Evolutionary conservation across 139 green algal genomes (phyloP).

Genomic region (Coelastrella sp.): DNA sequence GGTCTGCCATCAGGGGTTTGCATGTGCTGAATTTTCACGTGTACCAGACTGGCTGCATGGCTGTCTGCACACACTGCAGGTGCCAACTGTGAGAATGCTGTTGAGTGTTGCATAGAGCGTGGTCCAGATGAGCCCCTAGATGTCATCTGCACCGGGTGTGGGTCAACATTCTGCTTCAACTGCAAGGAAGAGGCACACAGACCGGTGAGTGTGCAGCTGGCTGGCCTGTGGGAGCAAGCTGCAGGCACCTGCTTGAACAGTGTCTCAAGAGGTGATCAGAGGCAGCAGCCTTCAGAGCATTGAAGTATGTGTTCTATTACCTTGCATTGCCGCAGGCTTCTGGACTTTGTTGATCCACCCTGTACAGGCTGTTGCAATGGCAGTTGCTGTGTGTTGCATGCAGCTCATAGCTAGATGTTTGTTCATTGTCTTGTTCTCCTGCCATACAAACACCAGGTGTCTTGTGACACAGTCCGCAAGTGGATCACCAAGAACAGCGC

Average conservation of each 20-base stretch:
- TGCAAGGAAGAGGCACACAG: slow-evolving; percentile 89
- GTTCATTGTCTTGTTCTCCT: not conserved
- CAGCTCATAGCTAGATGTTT: not conserved
- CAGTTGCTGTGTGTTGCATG: too few species aligned
- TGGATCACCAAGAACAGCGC: slow-evolving; percentile 91
- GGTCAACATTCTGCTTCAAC: slow-evolving; percentile 89
- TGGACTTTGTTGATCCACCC: too few species aligned
- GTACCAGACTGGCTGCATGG: not conserved
- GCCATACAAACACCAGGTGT: slow-evolving; percentile 54
- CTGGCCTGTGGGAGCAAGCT: too few species aligned
- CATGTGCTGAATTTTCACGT: not conserved
- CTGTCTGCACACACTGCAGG: slow-evolving; percentile 60
- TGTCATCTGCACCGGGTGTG: slow-evolving; percentile 78
- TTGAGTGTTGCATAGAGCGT: slow-evolving; percentile 70
- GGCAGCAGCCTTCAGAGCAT: too few species aligned
- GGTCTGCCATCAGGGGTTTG: not conserved
- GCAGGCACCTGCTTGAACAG: too few species aligned
- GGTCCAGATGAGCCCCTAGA: slow-evolving; percentile 67
- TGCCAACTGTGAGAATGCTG: slow-evolving; percentile 78
- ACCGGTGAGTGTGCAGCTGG: slow-evolving; percentile 63
- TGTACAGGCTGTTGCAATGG: too few species aligned
- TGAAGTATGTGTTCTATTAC: too few species aligned
- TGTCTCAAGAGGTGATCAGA: too few species aligned
- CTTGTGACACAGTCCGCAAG: slow-evolving; percentile 83
- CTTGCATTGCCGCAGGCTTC: too few species aligned